Base-by-base conservation (phyloP, 495 filamentous ascomycete genomes). In the Penicillium coffeae region DNA sequence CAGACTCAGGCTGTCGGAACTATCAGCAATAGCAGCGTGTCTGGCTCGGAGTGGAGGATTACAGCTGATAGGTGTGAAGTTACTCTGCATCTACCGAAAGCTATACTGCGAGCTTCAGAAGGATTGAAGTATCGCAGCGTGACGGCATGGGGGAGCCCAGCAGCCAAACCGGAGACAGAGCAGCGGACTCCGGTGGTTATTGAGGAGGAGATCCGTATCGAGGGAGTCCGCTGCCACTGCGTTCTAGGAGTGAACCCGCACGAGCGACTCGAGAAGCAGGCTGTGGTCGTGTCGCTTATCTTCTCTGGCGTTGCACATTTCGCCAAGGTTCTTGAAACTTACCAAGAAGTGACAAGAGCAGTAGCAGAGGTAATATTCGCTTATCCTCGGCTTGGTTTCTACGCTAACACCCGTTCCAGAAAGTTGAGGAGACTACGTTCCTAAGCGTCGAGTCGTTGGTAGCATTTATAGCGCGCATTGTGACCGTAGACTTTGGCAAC, bases 191-290 rank as follows among this genome's bases (percentile, higher is more conserved):
- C 59, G 3, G 60, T 71, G 30, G 66, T 73, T 13, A 39, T 73
- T 53, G 69, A 74, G 33, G 70, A 76, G 52, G 71, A 71, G 46
- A 72, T 73, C 42, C 61, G 60, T 0, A 69, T 76, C 44, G 66
- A 73, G 33, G 65, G 67, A 3, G 74, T 76, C 20, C 58, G 70
- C 10, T 74, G 71, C 52, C 59, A 73, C 41, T 72, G 70, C 42
- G 75, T 83, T 39, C 68, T 83, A 45, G 79, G 79, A 0, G 74
- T 83, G 5, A 81, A 83, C 38, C 69, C 74, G 12, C 80, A 80
- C 50, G 79, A 83, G 60, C 56, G 79, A 14, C 56, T 79, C 22
- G 77, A 81, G 62, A 80, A 78, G 52, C 79, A 83, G 54, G 67
- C 67, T 41, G 77, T 83, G 3, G 68, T 74, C 48, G 63, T 81